Base-by-base conservation (phyloP, 805 yeast species). In the Schizosaccharomyces japonicus region DNA sequence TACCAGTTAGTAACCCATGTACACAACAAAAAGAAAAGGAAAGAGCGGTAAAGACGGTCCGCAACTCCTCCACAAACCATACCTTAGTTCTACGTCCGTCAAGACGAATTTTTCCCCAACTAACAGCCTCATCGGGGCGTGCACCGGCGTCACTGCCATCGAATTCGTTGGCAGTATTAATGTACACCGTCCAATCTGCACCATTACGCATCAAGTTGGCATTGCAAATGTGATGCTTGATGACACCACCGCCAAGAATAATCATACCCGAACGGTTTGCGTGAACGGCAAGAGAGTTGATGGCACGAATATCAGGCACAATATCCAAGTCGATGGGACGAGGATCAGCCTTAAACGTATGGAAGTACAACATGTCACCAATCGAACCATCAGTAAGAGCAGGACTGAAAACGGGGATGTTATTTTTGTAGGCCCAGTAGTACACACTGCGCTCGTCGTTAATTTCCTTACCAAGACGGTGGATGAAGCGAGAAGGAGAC, bases 121-220 rank as follows among this genome's bases (percentile, higher is more conserved):
- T 80, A 48, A 90, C 80, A 26, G 98, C 98, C 66, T 90, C 99
- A 61, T 90, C 98, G 1, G 96, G 96, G 61, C 98, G 75, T 4
- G 98, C 98, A 53, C 98, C 98, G 8, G 98, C 96, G 63, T 90
- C 98, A 23, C 95, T 82, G 44, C 98, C 98, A 60, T 90, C 99
- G 57, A 84, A 90, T 61, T 90, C 99, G 65, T 90, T 96, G 44
- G 95, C 98, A 13, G 99, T 90, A 64, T 90, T 90, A 61, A 90
- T 87, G 64, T 74, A 90, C 17, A 90, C 95, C 4, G 98, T 96
- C 60, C 78, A 83, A 61, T 90, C 99, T 21, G 99, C 98, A 57
- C 99, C 99, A 57, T 90, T 92, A 69, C 99, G 79, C 99, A 90
- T 90, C 56, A 90, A 68, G 60, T 96, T 87, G 11, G 99, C 98